Conservation (phyloP, 2,329 filamentous ascomycete species). For the Penicillium sp. region DNA sequence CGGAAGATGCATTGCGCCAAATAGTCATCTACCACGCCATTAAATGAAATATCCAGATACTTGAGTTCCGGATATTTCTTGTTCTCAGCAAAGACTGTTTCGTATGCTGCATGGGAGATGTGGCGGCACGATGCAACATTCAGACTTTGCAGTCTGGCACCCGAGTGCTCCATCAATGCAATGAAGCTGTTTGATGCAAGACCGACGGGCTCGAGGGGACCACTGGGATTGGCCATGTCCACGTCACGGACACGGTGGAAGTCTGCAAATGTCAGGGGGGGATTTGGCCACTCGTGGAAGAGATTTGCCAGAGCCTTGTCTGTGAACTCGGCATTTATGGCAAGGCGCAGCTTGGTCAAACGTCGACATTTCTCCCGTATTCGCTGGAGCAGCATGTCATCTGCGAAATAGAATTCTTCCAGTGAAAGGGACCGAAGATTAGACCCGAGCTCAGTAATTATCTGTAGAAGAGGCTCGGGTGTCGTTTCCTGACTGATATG, state of each 20-base stretch:
- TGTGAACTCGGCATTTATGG: conserved; percentile 73
- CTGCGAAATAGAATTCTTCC: conserved; percentile 65
- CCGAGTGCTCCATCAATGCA: conserved; percentile 84
- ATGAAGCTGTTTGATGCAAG: conserved; percentile 75
- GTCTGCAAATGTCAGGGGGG: conserved; percentile 70
- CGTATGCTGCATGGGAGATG: conserved; percentile 72
- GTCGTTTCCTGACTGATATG: conserved; percentile 63
- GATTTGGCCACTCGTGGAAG: conserved; percentile 77
- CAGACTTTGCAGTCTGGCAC: conserved; percentile 64
- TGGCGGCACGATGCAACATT: conserved; percentile 86
- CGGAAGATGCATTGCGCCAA: conserved; percentile 50
- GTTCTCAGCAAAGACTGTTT: conserved; percentile 68
- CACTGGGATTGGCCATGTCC: conserved; percentile 70
- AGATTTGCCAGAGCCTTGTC: conserved; percentile 73
- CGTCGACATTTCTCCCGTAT: conserved; percentile 71
- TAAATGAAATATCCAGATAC: conserved; percentile 76
- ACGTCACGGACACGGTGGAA: conserved; percentile 76
- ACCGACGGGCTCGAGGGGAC: conserved; percentile 66
- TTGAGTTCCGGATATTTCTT: conserved; percentile 68
- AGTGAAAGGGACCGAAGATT: conserved; percentile 78
- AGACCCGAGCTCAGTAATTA: conserved; percentile 66
- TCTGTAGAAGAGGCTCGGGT: conserved; percentile 60
- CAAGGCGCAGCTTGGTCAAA: conserved; percentile 78
- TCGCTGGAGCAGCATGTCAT: conserved; percentile 70
- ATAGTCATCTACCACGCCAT: conserved; percentile 50